These are phyloP conservation scores for Linnemannia zychae DNA, from an alignment of 192 early-diverging fungal genomes.

Conservation along the genomic window DNA sequence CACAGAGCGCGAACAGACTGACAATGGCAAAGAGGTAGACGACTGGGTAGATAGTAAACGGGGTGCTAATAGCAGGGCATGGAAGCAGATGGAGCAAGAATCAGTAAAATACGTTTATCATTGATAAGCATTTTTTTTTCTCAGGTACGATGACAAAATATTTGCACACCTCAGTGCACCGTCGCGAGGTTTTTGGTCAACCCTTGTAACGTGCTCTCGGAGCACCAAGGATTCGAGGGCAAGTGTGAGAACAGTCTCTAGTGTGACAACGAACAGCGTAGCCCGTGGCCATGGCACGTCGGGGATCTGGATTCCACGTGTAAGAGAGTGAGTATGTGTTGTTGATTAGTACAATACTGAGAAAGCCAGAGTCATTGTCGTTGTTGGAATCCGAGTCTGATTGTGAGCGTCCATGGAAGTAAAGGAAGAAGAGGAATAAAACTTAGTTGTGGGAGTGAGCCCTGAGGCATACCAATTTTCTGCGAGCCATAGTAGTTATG, in stretches of 20 bases:
- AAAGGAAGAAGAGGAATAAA: neutral
- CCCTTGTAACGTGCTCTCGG: conserved; percentile 25
- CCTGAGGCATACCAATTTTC: neutral
- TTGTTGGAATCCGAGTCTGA: neutral
- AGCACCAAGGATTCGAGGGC: conserved; percentile 36
- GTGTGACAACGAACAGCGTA: conserved; percentile 26
- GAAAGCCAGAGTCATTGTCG: neutral
- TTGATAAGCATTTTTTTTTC: neutral
- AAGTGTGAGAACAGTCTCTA: conserved; percentile 17
- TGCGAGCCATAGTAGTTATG: neutral
- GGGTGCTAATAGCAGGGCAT: conserved; percentile 24
- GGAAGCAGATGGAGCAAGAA: neutral
- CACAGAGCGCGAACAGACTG: conserved; percentile 43
- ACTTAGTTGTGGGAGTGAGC: too few species aligned
- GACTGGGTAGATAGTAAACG: conserved; percentile 43
- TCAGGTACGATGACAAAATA: neutral
- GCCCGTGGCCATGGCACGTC: conserved; percentile 46
- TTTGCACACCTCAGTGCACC: neutral
- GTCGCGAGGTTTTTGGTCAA: neutral
- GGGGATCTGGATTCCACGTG: conserved; percentile 5
- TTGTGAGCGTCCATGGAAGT: too few species aligned
- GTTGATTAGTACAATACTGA: neutral
- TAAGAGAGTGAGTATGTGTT: neutral
- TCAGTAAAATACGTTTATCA: neutral
- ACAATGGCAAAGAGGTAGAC: conserved; percentile 46